These are phyloP conservation scores for Xylaria sp. DNA, from an alignment of 2,329 filamentous ascomycete genomes.

Conservation along the genomic window DNA sequence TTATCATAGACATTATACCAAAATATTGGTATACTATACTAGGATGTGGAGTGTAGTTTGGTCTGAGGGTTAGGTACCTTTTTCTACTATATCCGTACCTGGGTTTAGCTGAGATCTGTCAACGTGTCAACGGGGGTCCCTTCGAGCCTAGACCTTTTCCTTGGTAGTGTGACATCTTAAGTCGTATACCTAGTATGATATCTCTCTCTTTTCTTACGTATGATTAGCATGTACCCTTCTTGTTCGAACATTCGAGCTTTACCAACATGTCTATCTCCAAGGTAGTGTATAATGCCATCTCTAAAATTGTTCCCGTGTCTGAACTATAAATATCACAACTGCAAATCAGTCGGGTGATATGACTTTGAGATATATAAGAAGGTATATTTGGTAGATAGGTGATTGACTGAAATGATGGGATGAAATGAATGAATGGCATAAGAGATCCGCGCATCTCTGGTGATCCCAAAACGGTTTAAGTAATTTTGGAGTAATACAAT, in stretches of 20 bases:
- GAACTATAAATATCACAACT: too few relatives aligned
- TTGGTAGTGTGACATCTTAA: slow-evolving; percentile 26
- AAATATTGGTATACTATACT: neutral
- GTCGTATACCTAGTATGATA: slow-evolving; percentile 2
- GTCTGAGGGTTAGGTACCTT: neutral
- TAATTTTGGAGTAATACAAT: slow-evolving; percentile 24
- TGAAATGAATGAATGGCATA: slow-evolving; percentile 11
- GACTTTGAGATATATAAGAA: too few relatives aligned
- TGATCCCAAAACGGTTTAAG: slow-evolving; percentile 20
- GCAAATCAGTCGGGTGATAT: too few relatives aligned
- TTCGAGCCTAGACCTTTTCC: slow-evolving; percentile 32
- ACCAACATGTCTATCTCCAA: neutral
- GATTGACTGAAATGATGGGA: neutral
- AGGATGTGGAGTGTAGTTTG: neutral
- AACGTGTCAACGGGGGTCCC: slow-evolving; percentile 24
- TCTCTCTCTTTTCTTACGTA: neutral
- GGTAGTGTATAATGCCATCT: too few relatives aligned
- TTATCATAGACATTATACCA: neutral
- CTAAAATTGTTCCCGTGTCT: too few relatives aligned
- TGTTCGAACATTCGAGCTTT: neutral
- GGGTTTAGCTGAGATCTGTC: slow-evolving; percentile 34
- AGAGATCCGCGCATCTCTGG: slow-evolving; percentile 29
- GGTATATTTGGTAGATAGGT: neutral
- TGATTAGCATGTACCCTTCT: neutral
- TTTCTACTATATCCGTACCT: neutral